Base-by-base conservation (phyloP, 2,329 filamentous ascomycete species). In the Xylaria sp. region DNA sequence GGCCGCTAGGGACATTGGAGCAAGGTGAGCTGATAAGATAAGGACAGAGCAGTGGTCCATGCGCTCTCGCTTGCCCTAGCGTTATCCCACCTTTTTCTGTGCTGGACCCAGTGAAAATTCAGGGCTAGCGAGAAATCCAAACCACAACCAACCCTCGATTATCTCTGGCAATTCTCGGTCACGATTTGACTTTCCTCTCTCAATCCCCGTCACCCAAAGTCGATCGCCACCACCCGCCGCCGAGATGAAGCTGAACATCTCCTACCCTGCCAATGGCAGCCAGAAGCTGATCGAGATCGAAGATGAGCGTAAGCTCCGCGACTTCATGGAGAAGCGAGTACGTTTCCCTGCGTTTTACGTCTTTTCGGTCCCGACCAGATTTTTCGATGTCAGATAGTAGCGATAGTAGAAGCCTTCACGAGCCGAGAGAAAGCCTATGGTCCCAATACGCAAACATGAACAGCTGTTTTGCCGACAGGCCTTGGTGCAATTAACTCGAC, bases 231-330 rank as follows among this genome's bases (percentile, higher is more conserved):
- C 77, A 69, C 69, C 67, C 65, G 71, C 70, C 79, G 82, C 79
- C 82, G 84, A 86, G 84, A 91, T 91, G 89, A 91, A 92, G 85
- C 82, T 88, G 82, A 87, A 87, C 84, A 86, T 88, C 77, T 85
- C 83, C 76, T 96, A 94, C 90, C 95, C 95, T 85, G 92, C 94
- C 89, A 98, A 98, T 86, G 95, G 95, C 89, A 95, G 93, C 79
- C 95, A 99, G 84, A 99, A 99, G 89, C 88, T 99, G 81, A 90
- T 99, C 86, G 96, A 99, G 76, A 85, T 99, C 77, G 95, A 99
- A 79, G 96, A 99, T 91, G 96, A 99, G 85, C 93, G 94, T 85
- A 97, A 97, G 89, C 89, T 98, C 82, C 91, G 92, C 81, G 88
- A 95, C 85, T 98, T 98, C 89, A 94, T 97, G 90, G 95, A 98